Evolutionary conservation across 164 flowering plant genomes (phyloP), one percentile per base, ranked within the genome.

Genomic region (Liriodendron chinense): DNA sequence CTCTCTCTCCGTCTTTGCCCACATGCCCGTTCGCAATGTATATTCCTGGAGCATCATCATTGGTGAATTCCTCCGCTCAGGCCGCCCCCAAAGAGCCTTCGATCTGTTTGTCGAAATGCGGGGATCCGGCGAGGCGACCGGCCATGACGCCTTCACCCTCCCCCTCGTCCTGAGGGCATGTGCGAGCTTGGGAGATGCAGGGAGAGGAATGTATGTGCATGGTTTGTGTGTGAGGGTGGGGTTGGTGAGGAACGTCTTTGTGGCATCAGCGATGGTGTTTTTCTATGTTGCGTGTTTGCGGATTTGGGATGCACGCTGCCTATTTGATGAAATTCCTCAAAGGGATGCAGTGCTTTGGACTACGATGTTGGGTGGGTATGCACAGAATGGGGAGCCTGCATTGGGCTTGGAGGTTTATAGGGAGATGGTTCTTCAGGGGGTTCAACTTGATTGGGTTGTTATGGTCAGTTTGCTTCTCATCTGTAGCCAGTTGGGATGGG

Each of bases 21-120:
- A 79, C 76, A 79, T 79, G 81, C 78, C 81, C 43, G 14, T 59
- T 3, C 59, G 78, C 21, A 79, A 79, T 72, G 72, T 72, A 56
- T 79, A 57, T 69, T 79, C 81, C 3, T 79, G 81, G 78, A 79
- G 75, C 69, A 79, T 79, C 64, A 75, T 79, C n/a, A 79, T 79
- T 47, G 78, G 81, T 13, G 81, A 75, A 69, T 71, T 79, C 63
- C 57, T 78, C 6, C 69, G 81, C 6, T 66, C 73, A 5, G 75
- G 78, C 20, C 21, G 43, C 9, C 61, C 75, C 1, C 28, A 24
- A 10, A 59, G 62, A 24, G 18, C 78, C 10, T 12, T 79, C 1
- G 22, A 62, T 0, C 43, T 75, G 68, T 75, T 79, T 67, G 10
- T 16, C 10, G 43, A 67, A 28, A 79, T 79, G 81, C 61, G 47